Evolutionary conservation across 148 eudicot species (phyloP).

Genomic region (Euryodendron excelsum): DNA sequence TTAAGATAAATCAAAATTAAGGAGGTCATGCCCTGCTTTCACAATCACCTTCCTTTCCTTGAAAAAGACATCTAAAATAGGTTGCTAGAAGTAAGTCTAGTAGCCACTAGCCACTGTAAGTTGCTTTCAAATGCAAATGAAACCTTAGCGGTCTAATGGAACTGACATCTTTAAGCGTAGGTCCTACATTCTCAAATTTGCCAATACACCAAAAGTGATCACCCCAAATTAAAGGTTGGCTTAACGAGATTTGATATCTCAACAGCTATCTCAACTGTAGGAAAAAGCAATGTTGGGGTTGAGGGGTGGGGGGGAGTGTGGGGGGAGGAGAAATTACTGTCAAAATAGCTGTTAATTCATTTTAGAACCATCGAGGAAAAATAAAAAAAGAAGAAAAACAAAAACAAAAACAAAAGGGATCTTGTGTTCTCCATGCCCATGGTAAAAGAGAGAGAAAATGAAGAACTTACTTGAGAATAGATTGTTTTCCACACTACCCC

Average conservation of each 20-base stretch:
- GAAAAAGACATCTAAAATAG: background rate
- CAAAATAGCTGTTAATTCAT: no score
- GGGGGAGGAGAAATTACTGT: no score
- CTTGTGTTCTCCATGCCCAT: background rate
- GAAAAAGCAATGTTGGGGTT: background rate
- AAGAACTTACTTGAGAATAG: slow-evolving; percentile 71
- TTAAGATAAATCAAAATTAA: background rate
- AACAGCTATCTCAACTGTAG: background rate
- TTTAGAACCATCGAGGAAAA: no score
- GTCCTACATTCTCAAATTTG: background rate
- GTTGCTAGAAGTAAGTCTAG: background rate
- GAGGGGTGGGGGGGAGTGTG: no score
- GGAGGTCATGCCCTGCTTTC: background rate
- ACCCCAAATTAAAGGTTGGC: background rate
- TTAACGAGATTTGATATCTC: background rate
- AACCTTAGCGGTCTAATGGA: background rate
- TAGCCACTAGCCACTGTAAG: background rate
- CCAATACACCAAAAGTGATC: background rate
- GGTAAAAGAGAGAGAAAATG: background rate
- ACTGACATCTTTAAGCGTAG: background rate
- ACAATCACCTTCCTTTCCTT: background rate
- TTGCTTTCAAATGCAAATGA: background rate
- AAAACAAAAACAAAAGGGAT: background rate
- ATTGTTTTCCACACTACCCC: slow-evolving; percentile 86
- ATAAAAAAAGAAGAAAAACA: background rate